Evolutionary conservation across 768 basidiomycete species (phyloP), one percentile per base, ranked within the genome.

Genomic region (Rhodotorula kratochvilovae): DNA sequence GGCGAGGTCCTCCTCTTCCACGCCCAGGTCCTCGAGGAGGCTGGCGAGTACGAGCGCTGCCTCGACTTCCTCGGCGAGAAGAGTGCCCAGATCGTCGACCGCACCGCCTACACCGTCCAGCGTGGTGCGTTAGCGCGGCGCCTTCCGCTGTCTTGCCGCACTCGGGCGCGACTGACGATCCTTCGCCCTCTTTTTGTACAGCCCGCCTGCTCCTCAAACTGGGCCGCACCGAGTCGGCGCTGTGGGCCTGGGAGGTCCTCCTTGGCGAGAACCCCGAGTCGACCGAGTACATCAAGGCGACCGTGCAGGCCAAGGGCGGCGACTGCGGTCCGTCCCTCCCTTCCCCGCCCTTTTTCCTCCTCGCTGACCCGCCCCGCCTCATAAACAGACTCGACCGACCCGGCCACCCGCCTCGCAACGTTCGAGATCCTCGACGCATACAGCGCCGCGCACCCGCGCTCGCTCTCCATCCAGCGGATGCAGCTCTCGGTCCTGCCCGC

Each of bases 261-360:
- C 85, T 99, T 53, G 88, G 91, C 63, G 87, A 88, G 78, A 98
- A 96, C 79, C 83, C 91, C 4, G 94, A 97, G 68, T 86, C 84
- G 76, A 85, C 87, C 75, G 87, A 87, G 63, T 91, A 93, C 80
- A 96, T 93, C 82, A 81, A 81, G 43, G 88, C 87, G 13, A 90
- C 87, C 77, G 83, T 97, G 31, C 78, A 82, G 5, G 86, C 86
- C 73, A 85, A 87, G 70, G 88, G 86, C 17, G 81, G 91, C 51
- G 84, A 86, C 72, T 79, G 91, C 25, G 86, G 91, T 91, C 68
- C 67, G 84, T 79, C 11, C 39, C 48, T 29, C 29, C 33, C 33
- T 1, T 16, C n/a, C 25, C 51, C 15, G 12, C 8, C 29, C 25
- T 50, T 53, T 25, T 39, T 25, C 58, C 16, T 55, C 12, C 29